phyloP scores from a whole-genome alignment of 306 rosid genomes.

The Bauhinia variegata region DNA sequence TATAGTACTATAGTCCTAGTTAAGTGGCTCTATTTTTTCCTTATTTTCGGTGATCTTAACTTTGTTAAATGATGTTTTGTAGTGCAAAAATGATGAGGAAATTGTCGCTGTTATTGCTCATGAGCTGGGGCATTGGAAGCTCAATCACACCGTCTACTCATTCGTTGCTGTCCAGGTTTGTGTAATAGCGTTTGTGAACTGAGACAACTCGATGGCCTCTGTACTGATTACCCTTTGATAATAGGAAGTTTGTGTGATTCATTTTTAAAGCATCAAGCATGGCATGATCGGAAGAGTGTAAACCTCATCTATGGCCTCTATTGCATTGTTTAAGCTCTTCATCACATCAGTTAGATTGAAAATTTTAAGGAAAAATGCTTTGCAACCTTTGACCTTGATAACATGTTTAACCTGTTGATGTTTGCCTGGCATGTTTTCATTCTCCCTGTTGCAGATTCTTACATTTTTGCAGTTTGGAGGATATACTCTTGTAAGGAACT shows the following conservation, averaged over 20 bases:
- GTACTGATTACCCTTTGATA: constrained; percentile 1
- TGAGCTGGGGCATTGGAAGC: constrained; percentile 99
- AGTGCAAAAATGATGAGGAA: constrained; percentile 96
- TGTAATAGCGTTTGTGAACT: constrained; percentile 32
- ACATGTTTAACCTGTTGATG: constrained; percentile 22
- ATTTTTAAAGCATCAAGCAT: constrained; percentile 23
- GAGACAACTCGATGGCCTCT: constrained; percentile 19
- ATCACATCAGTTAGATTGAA: constrained; percentile 14
- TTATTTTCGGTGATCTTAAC: constrained; percentile 23
- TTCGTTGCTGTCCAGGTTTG: constrained; percentile 95
- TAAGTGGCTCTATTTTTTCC: neutral
- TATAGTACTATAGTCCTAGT: neutral
- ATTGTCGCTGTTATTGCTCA: constrained; percentile 97
- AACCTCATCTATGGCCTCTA: too few species aligned
- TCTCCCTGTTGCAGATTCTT: constrained; percentile 63
- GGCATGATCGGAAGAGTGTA: neutral
- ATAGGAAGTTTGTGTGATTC: constrained; percentile 10
- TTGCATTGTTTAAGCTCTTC: constrained; percentile 20
- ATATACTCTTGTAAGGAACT: constrained; percentile 90
- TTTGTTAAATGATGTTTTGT: constrained; percentile 34
- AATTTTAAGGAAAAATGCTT: constrained; percentile 2
- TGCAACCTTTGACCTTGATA: constrained; percentile 19
- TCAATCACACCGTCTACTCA: constrained; percentile 87
- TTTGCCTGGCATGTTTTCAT: constrained; percentile 30
- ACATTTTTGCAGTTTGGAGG: constrained; percentile 97